phyloP scores from a whole-genome alignment of 192 early-diverging fungal genomes.

The Geranomyces michiganensis region DNA sequence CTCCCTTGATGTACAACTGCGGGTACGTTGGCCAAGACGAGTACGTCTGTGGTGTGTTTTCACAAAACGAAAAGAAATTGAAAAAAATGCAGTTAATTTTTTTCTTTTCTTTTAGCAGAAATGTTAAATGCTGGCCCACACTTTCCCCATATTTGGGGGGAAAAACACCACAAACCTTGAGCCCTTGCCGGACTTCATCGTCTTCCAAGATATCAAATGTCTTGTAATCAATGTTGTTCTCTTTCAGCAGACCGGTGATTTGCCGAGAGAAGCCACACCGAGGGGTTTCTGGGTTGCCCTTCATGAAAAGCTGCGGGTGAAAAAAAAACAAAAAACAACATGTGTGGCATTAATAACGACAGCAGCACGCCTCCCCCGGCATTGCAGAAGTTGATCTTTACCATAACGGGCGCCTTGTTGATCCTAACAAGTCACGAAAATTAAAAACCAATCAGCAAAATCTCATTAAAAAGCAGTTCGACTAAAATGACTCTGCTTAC shows the following conservation, averaged over 20 bases:
- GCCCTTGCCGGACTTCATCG: conserved; percentile 59
- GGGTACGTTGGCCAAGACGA: conserved; percentile 62
- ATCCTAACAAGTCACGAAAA: conserved; percentile 25
- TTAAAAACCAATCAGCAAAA: neutral
- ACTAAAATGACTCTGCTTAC: conserved; percentile 19
- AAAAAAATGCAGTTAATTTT: neutral
- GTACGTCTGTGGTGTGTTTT: no score
- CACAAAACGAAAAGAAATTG: no score
- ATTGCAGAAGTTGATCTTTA: no score
- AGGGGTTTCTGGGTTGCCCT: conserved; percentile 84
- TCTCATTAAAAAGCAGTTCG: neutral
- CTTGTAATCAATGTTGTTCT: conserved; percentile 44
- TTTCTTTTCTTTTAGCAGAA: no score
- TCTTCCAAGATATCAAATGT: conserved; percentile 60
- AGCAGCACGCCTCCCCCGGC: no score
- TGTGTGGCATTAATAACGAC: no score
- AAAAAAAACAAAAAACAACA: neutral
- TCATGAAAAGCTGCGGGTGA: conserved; percentile 78
- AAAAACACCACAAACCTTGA: conserved; percentile 43
- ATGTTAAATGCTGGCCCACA: no score
- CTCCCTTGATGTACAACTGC: conserved; percentile 84
- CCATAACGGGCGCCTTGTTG: conserved; percentile 48
- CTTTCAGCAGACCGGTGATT: conserved; percentile 42
- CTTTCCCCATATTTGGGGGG: no score
- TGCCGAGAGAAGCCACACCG: conserved; percentile 87